Base-by-base conservation (phyloP, 805 yeast species). In the Suhomyces sp. region DNA sequence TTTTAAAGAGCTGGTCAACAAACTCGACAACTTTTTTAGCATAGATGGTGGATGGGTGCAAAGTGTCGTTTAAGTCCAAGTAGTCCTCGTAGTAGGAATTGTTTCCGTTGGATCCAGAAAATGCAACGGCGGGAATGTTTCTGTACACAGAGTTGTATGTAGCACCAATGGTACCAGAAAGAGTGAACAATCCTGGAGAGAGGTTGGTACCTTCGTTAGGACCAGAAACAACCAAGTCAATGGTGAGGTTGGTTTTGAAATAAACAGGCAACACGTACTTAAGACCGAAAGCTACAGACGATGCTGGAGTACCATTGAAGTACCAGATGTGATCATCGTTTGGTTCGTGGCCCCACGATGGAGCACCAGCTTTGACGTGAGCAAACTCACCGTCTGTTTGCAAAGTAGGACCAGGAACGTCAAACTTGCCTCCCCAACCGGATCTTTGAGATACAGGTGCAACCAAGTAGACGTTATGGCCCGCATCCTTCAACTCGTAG, bases 351-450 rank as follows among this genome's bases (percentile, higher is more conserved):
- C 82, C 84, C 84, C 84, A 81, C 22, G 82, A 72, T 54, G 83
- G 81, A 22, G 73, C 71, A 37, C 84, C 85, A 1, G 62, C 65
- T 53, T 72, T 70, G 53, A 74, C 77, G 62, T 78, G 79, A 35
- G 61, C 63, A 57, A 80, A 81, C 52, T 75, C 79, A 48, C 80
- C 84, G 54, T 78, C 75, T 15, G 69, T 65, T 46, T 69, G 64
- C 57, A 79, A 69, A 25, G 62, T 71, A 43, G 66, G 62, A 19
- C 63, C 53, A 12, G 85, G 80, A 53, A 75, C 59, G 35, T 71
- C 70, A 58, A 79, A 77, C 43, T 78, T 77, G 52, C 86, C 86
- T 50, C 85, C 86, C 55, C 72, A 74, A 9, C 86, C 84, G 0
- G 80, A 74, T 66, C 77, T 71, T 57, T 77, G 80, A 39, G 72